Evolutionary conservation across 2,329 filamentous ascomycete species (phyloP), one percentile per base, ranked within the genome.

Genomic region (Neobulgaria alba): DNA sequence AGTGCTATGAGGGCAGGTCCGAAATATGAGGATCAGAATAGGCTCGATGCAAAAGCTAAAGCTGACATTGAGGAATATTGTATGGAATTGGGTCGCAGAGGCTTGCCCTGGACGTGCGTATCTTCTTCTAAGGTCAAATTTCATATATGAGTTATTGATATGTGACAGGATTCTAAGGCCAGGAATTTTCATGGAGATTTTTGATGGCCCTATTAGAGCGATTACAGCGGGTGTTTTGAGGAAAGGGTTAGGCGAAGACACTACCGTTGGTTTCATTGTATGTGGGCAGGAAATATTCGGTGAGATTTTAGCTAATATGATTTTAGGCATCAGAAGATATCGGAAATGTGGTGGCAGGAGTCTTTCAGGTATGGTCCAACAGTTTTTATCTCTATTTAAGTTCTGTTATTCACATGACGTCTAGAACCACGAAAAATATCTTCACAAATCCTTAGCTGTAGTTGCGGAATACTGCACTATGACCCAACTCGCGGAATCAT

Each of bases 1-100:
- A 75, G 69, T 36, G 73, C 80, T 18, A 77, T 82, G 44, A 72
- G 79, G 20, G 73, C 74, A 33, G 76, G 77, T 23, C 43, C 48
- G 14, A 55, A 56, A 3, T 62, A 67, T 38, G 65, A 65, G 8
- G 62, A 63, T 43, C 38, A 60, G 1, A 61, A 77, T 31, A 42
- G 59, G 1, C 61, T 77, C 31, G 77, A 77, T 56, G 63, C 65
- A 33, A 29, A 30, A 12, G 61, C 57, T 46, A 78, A 79, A 51
- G 63, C 67, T 46, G 56, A 68, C 21, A 72, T 77, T 47, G 75
- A 79, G 55, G 57, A 68, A 36, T 36, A 49, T 38, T 49, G 45
- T 38, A 38, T 29, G 19, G 40, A 46, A 17, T 29, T 52, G 8
- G 48, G 48, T 10, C 21, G 36, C 18, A 43, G 26, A 20, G 50